Percentiles rank a stretch among this genome's conserved stretches.
phyloP scores from a whole-genome alignment of 306 rosid species.

The Quercus cerris region DNA sequence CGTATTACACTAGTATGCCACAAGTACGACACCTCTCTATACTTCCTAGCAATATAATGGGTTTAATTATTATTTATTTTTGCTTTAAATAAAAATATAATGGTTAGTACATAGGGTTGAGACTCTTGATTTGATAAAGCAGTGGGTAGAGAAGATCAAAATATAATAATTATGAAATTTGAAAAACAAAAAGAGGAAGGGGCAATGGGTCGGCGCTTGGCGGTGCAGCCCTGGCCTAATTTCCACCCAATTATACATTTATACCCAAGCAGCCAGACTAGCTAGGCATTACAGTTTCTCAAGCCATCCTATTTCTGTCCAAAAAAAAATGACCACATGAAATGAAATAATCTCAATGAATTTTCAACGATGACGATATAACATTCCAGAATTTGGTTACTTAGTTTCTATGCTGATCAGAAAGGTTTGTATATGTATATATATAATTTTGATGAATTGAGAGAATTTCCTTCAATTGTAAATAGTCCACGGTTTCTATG shows the following conservation, averaged over 20 bases:
- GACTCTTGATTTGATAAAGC: not conserved
- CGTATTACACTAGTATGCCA: no score
- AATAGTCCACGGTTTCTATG: no score
- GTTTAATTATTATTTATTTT: no score
- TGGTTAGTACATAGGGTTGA: not conserved
- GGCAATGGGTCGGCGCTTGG: constrained; percentile 30
- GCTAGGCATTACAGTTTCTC: constrained; percentile 7
- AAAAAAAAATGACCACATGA: not conserved
- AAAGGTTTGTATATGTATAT: no score
- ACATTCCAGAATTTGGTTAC: no score
- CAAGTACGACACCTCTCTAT: no score
- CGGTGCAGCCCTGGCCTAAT: constrained; percentile 32
- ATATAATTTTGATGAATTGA: no score
- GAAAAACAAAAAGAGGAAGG: not conserved
- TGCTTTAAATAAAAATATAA: no score
- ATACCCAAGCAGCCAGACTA: constrained; percentile 10
- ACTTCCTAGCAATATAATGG: no score
- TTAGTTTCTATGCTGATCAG: no score
- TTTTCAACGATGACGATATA: not conserved
- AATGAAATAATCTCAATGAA: not conserved
- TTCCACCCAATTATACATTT: constrained; percentile 18
- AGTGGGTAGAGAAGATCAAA: not conserved
- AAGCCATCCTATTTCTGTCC: not conserved
- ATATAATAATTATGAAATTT: constrained; percentile 7
- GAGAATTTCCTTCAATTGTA: no score